phyloP scores from a whole-genome alignment of 1,284 basidiomycete species.

The Malassezia brasiliensis region DNA sequence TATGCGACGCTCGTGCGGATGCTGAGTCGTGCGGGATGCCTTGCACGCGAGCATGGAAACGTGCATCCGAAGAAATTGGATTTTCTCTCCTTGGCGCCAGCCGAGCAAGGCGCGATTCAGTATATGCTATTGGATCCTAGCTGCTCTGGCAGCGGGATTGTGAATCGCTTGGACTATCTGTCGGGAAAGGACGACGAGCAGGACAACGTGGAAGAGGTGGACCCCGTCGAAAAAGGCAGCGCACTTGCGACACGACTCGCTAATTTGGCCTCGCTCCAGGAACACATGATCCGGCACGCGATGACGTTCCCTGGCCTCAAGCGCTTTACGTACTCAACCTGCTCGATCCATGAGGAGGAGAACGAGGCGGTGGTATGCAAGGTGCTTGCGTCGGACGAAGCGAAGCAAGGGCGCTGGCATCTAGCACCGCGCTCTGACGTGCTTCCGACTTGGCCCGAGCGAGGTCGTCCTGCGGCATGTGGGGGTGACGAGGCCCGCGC shows the following conservation, averaged over 20 bases:
- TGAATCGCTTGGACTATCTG: slow-evolving; percentile 37
- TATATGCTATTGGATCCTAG: slow-evolving; percentile 42
- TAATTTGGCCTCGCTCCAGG: slow-evolving; percentile 53
- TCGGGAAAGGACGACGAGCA: slow-evolving; percentile 16
- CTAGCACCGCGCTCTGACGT: slow-evolving; percentile 25
- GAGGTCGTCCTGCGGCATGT: slow-evolving; percentile 25
- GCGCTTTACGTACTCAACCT: slow-evolving; percentile 89
- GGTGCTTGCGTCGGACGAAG: slow-evolving; percentile 26
- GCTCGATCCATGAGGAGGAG: slow-evolving; percentile 79
- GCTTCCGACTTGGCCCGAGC: slow-evolving; percentile 30
- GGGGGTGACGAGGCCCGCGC: slow-evolving; percentile 13
- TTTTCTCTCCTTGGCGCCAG: slow-evolving; percentile 30
- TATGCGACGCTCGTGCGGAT: slow-evolving; percentile 21
- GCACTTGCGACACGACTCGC: slow-evolving; percentile 12
- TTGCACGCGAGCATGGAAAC: slow-evolving; percentile 17
- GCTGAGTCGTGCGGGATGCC: slow-evolving; percentile 18
- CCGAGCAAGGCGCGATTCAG: slow-evolving; percentile 17
- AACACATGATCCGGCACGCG: slow-evolving; percentile 86
- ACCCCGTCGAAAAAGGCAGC: slow-evolving; percentile 8
- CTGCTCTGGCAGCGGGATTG: slow-evolving; percentile 41
- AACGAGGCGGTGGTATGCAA: slow-evolving; percentile 72
- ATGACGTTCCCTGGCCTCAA: slow-evolving; percentile 66
- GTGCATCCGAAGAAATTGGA: slow-evolving; percentile 26
- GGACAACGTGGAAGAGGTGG: slow-evolving; percentile 14
- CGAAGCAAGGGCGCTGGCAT: slow-evolving; percentile 22